phyloP scores from a whole-genome alignment of 805 yeast genomes.

The Lipomyces chichibuensis region DNA sequence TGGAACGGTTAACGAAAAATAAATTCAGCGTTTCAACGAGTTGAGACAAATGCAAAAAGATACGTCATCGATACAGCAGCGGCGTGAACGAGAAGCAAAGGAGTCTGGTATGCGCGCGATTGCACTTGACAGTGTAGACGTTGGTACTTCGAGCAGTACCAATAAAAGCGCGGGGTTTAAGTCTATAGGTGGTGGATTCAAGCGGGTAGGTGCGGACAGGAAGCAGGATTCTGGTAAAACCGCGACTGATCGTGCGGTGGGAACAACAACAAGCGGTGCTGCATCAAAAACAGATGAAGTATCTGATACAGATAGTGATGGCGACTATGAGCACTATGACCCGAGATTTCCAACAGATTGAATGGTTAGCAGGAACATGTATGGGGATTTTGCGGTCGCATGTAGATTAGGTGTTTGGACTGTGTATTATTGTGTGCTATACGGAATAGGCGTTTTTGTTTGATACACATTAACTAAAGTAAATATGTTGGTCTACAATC shows the following conservation, averaged over 20 bases:
- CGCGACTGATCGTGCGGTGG: conserved; percentile 3
- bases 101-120: conserved; percentile 30
- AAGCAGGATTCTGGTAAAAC: conserved; percentile 1
- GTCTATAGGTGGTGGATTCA: conserved; percentile 22
- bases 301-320: conserved; percentile 29
- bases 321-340: conserved; percentile 28
- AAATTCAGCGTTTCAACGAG: conserved; percentile 27
- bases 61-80: conserved; percentile 16
- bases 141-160: neutral
- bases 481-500: neutral
- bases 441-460: neutral
- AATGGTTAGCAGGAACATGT: neutral
- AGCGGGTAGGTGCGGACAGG: conserved; percentile 17
- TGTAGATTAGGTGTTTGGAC: neutral
- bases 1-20: neutral
- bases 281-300: neutral
- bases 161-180: conserved; percentile 18
- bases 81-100: conserved; percentile 29
- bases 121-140: conserved; percentile 8
- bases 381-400: neutral
- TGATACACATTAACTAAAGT: too few species aligned
- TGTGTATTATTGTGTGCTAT: neutral
- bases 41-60: conserved; percentile 33
- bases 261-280: neutral
- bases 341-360: conserved; percentile 28